phyloP scores from a whole-genome alignment of 2,329 filamentous ascomycete genomes.

The Colletotrichum salicis region DNA sequence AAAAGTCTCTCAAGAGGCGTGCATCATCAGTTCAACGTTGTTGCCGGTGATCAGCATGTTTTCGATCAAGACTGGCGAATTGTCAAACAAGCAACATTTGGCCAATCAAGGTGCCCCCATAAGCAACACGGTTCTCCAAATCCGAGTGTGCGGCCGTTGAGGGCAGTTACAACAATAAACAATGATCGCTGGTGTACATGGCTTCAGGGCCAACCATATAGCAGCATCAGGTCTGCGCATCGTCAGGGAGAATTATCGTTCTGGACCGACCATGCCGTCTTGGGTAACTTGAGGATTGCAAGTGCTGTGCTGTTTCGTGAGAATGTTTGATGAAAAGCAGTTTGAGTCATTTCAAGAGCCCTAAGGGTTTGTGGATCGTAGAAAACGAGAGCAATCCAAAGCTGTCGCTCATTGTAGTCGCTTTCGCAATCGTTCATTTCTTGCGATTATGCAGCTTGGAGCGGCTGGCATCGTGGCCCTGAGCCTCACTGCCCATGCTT shows the following conservation, averaged over 20 bases:
- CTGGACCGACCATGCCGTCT: not conserved
- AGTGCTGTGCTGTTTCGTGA: not conserved
- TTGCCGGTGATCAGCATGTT: not conserved
- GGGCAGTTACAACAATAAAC: not conserved
- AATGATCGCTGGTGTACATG: conserved; percentile 2
- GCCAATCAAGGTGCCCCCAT: conserved; percentile 19
- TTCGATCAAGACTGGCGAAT: not conserved
- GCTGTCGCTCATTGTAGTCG: not conserved
- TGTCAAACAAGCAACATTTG: not conserved
- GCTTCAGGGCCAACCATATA: not conserved
- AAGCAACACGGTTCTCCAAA: conserved; percentile 4
- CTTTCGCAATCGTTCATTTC: not conserved
- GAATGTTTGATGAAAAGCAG: not conserved
- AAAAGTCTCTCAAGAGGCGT: not conserved
- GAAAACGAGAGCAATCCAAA: not conserved
- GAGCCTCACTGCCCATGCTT: conserved; percentile 25
- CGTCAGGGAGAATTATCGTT: not conserved
- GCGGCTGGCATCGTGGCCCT: conserved; percentile 17
- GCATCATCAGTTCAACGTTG: not conserved
- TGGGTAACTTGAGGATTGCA: not conserved
- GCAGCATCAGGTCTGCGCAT: not conserved
- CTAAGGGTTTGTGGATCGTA: not conserved
- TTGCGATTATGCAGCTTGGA: conserved; percentile 22
- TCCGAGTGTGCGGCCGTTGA: conserved; percentile 9
- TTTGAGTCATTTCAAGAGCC: not conserved